Conservation (phyloP, 176 grass and related monocot genomes). For the Bonia amplexicaulis region DNA sequence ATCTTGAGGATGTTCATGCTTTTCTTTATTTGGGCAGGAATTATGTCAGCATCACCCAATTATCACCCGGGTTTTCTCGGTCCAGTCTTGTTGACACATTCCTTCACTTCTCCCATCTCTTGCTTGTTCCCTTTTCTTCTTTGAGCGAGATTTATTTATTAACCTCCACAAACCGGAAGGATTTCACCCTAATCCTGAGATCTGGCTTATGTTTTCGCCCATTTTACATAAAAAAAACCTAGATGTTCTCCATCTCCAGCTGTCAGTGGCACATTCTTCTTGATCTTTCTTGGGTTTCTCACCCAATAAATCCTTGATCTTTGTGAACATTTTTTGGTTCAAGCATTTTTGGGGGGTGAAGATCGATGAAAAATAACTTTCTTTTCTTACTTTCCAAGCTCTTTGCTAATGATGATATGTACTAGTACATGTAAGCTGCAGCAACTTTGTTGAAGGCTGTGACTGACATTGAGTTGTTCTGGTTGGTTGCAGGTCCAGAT, state of each 20-base stretch:
- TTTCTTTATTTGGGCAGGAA: slow-evolving; percentile 37
- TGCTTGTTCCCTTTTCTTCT: background rate
- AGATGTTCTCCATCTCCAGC: slow-evolving; percentile 18
- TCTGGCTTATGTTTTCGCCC: background rate
- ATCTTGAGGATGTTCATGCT: slow-evolving; percentile 20
- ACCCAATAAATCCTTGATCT: background rate
- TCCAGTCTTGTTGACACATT: slow-evolving; percentile 10
- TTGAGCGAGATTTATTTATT: background rate
- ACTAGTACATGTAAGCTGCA: background rate
- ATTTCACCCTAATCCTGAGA: slow-evolving; percentile 14
- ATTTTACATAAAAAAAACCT: background rate
- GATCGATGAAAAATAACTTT: slow-evolving; percentile 39
- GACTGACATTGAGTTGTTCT: too few relatives aligned
- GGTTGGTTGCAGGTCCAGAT: slow-evolving; percentile 72
- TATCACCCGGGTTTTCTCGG: background rate
- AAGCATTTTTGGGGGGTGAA: slow-evolving; percentile 21
- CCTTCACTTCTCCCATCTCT: background rate
- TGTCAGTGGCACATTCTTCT: background rate
- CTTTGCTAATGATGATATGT: slow-evolving; percentile 3
- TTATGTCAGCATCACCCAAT: slow-evolving; percentile 35
- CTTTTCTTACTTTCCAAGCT: background rate
- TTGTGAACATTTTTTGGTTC: background rate
- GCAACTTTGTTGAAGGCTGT: background rate
- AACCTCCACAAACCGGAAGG: background rate
- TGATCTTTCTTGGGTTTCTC: slow-evolving; percentile 20